phyloP scores from a whole-genome alignment of 768 basidiomycete genomes.

The Ephemerocybe angulata region DNA sequence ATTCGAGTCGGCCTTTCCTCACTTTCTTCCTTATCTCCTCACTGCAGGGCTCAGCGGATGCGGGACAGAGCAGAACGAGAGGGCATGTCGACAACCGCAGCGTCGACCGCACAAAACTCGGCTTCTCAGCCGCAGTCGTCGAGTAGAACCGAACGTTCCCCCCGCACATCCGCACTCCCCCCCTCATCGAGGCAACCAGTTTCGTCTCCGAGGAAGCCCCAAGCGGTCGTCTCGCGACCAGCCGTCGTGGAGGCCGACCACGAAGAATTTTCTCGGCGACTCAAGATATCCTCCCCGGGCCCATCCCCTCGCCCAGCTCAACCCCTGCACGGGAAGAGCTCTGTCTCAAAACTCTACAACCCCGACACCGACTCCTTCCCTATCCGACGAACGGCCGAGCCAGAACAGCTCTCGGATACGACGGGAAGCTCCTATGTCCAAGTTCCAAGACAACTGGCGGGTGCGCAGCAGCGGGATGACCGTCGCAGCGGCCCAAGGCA shows the following conservation, averaged over 20 bases:
- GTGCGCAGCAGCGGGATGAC: constrained; percentile 29
- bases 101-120: neutral
- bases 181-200: constrained; percentile 22
- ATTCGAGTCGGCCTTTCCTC: neutral
- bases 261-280: constrained; percentile 68
- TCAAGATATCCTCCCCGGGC: constrained; percentile 67
- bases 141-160: constrained; percentile 28
- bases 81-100: constrained; percentile 23
- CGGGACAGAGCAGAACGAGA: constrained; percentile 46
- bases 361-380: constrained; percentile 68
- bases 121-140: constrained; percentile 15
- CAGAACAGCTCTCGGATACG: constrained; percentile 60
- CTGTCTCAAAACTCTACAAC: constrained; percentile 58
- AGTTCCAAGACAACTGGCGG: constrained; percentile 7
- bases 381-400: constrained; percentile 57
- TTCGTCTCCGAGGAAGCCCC: constrained; percentile 33
- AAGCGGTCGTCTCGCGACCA: constrained; percentile 32
- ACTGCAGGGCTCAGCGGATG: constrained; percentile 43
- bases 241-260: constrained; percentile 55
- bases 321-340: constrained; percentile 31
- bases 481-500: constrained; percentile 44
- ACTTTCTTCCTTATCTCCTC: constrained; percentile 9
- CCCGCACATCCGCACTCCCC: constrained; percentile 22
- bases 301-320: constrained; percentile 33
- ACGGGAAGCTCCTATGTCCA: constrained; percentile 47